A percentile compares a stretch with the other conserved stretches of the same genome.
Conservation (phyloP, 2,329 filamentous ascomycete genomes). For the Cladophialophora bantiana region DNA sequence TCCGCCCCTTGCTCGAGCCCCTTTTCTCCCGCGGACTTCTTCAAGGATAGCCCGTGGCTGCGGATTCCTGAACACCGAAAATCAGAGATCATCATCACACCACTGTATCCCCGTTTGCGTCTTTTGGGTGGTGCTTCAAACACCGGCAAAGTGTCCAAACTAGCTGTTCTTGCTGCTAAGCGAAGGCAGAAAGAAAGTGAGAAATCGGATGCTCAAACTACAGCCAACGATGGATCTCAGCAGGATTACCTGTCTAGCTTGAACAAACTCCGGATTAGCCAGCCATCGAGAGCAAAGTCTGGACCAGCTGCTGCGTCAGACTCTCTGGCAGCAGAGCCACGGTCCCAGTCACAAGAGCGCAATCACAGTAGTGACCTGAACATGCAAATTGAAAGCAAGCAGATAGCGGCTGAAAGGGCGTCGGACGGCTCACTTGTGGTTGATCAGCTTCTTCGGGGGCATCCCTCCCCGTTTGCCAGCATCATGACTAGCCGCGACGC, state of each 20-base stretch:
- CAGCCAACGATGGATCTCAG: constrained; percentile 6
- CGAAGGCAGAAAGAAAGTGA: constrained; percentile 74
- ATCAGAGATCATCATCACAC: constrained; percentile 68
- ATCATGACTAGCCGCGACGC: constrained; percentile 36
- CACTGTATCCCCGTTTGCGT: constrained; percentile 66
- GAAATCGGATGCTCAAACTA: constrained; percentile 10
- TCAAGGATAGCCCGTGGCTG: constrained; percentile 85
- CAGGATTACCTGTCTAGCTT: constrained; percentile 37
- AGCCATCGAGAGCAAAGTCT: constrained; percentile 13
- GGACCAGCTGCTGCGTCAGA: not conserved
- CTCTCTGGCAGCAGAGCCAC: not conserved
- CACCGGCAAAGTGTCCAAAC: constrained; percentile 78
- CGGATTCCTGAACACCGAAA: constrained; percentile 71
- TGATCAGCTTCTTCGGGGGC: constrained; percentile 29
- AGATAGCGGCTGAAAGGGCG: not conserved
- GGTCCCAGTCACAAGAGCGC: not conserved
- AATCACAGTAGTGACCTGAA: not conserved
- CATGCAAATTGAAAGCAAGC: not conserved
- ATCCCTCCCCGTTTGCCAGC: constrained; percentile 38
- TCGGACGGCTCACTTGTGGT: constrained; percentile 9
- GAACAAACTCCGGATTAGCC: constrained; percentile 41
- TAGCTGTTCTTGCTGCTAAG: constrained; percentile 86
- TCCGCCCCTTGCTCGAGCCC: constrained; percentile 38
- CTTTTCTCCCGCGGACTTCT: constrained; percentile 67
- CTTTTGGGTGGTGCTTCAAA: constrained; percentile 79